Percentiles rank a stretch among this genome's conserved stretches.
phyloP scores from a whole-genome alignment of 768 basidiomycete genomes.

The Stropharia rugosoannulata region DNA sequence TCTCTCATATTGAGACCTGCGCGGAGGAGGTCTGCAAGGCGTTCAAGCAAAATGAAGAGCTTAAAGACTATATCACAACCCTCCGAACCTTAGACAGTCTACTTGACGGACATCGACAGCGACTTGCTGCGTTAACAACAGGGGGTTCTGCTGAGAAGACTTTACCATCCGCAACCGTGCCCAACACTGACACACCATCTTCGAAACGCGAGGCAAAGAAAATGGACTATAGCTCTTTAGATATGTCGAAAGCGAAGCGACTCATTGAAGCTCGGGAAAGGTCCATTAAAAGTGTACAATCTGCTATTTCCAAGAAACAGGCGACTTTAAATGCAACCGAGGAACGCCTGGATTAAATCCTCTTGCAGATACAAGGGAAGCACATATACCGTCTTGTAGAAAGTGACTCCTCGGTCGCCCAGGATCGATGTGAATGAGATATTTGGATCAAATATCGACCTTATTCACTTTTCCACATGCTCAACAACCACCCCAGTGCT shows the following conservation, averaged over 20 bases:
- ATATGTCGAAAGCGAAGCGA: constrained; percentile 63
- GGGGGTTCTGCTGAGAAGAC: neutral
- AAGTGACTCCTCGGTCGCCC: too few species aligned
- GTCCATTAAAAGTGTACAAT: constrained; percentile 62
- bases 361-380: too few species aligned
- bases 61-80: constrained; percentile 58
- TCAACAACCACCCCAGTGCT: too few species aligned
- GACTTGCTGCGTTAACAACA: constrained; percentile 28
- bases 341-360: too few species aligned
- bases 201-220: constrained; percentile 19
- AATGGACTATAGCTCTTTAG: constrained; percentile 53
- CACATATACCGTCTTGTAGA: too few species aligned
- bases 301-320: constrained; percentile 44
- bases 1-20: constrained; percentile 77
- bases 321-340: too few species aligned
- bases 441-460: too few species aligned
- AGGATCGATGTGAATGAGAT: too few species aligned
- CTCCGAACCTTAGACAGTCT: constrained; percentile 62
- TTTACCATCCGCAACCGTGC: constrained; percentile 1
- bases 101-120: constrained; percentile 52
- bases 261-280: constrained; percentile 70
- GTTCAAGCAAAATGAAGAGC: constrained; percentile 67
- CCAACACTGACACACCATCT: neutral
- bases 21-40: constrained; percentile 68
- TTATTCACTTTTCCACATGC: too few species aligned